Evolutionary conservation across 345 rosid species (phyloP).

Genomic region (Rhizophora mangle): DNA sequence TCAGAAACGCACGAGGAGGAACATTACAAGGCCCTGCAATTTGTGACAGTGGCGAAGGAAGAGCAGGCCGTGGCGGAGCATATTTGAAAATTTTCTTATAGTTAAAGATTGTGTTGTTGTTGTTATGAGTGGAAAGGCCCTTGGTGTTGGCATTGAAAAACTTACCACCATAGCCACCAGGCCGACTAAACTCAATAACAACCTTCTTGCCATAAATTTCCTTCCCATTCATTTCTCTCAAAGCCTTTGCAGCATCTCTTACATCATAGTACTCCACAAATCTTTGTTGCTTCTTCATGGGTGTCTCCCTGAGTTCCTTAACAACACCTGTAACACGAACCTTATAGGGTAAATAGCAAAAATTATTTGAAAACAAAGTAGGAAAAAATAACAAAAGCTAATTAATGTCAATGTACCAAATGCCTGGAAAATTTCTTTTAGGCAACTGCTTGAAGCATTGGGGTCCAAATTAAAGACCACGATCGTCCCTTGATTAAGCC

Average conservation of each 20-base stretch:
- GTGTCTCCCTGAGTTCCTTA: slow-evolving; percentile 87
- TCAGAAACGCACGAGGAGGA: slow-evolving; percentile 13
- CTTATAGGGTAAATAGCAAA: neutral
- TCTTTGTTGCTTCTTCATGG: slow-evolving; percentile 73
- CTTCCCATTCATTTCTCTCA: slow-evolving; percentile 64
- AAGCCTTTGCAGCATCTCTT: slow-evolving; percentile 76
- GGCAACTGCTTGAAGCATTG: slow-evolving; percentile 46
- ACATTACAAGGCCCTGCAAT: slow-evolving; percentile 2
- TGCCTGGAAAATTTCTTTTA: slow-evolving; percentile 53
- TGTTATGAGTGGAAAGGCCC: neutral
- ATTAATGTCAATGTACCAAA: slow-evolving; percentile 43
- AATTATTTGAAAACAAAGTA: neutral
- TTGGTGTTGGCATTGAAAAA: slow-evolving; percentile 35
- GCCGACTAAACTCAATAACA: slow-evolving; percentile 75
- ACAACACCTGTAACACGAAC: slow-evolving; percentile 46
- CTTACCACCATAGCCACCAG: slow-evolving; percentile 66
- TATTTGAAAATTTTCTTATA: slow-evolving; percentile 21
- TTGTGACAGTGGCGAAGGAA: slow-evolving; percentile 4
- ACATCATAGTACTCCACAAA: slow-evolving; percentile 83
- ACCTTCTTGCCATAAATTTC: slow-evolving; percentile 53
- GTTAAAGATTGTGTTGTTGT: slow-evolving; percentile 4
- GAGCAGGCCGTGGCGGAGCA: slow-evolving; percentile 6
- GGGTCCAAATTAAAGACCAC: slow-evolving; percentile 82
- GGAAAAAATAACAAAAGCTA: no score
- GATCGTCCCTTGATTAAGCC: slow-evolving; percentile 82